Evolutionary conservation across 2,329 filamentous ascomycete genomes (phyloP).

Genomic region (Colletotrichum sp.): DNA sequence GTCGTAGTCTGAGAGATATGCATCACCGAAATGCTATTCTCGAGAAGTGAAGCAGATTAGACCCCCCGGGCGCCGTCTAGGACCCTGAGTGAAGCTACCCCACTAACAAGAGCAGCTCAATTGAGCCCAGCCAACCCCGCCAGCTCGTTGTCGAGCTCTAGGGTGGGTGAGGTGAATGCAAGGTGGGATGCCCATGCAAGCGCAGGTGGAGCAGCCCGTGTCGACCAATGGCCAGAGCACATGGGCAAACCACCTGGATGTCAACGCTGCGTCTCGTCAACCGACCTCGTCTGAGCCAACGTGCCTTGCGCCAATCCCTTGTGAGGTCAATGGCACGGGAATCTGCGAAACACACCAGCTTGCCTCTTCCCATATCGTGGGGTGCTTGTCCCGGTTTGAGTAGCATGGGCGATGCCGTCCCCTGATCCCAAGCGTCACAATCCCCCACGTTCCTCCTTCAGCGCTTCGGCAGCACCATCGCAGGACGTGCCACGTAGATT

Average conservation of each 20-base stretch:
- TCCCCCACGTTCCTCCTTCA: not conserved
- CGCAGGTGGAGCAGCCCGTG: constrained; percentile 21
- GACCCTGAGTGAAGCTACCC: constrained; percentile 15
- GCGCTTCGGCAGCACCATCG: not conserved
- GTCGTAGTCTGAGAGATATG: not conserved
- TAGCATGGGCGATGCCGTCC: not conserved
- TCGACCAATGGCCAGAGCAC: constrained; percentile 49
- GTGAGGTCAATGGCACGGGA: constrained; percentile 6
- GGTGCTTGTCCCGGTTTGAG: not conserved
- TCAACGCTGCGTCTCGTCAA: not conserved
- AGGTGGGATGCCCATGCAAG: not conserved
- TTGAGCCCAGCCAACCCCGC: constrained; percentile 9
- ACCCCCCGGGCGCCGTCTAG: not conserved
- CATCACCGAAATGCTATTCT: not conserved
- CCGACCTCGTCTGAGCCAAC: not conserved
- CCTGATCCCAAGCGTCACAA: not conserved
- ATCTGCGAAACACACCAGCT: not conserved
- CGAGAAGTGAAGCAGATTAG: not conserved
- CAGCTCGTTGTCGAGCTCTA: constrained; percentile 2
- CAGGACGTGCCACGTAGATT: not conserved
- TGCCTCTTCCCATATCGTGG: not conserved
- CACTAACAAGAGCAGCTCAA: constrained; percentile 5
- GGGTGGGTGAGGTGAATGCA: constrained; percentile 6
- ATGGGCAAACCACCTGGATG: constrained; percentile 32
- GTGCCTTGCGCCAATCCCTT: constrained; percentile 19